phyloP scores from a whole-genome alignment of 345 rosid species.

The Brassica rapa region DNA sequence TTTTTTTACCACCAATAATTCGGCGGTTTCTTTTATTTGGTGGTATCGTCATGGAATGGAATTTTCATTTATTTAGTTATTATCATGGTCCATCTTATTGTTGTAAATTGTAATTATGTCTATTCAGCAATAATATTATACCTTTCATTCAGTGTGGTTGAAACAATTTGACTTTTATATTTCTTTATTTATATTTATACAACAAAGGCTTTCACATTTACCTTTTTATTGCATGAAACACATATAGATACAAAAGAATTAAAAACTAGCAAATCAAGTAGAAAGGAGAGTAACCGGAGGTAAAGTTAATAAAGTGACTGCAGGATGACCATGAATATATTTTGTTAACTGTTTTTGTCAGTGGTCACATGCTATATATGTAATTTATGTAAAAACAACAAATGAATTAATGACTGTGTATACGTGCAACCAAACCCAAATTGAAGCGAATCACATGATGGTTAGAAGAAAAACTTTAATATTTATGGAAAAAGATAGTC shows the following conservation, averaged over 20 bases:
- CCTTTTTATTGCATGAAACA: too few relatives aligned
- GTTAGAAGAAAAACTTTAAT: slow-evolving; percentile 20
- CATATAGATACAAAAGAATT: too few relatives aligned
- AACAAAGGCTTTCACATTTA: neutral
- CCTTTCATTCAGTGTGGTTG: slow-evolving; percentile 39
- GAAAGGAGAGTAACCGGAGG: too few relatives aligned
- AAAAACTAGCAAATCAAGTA: neutral
- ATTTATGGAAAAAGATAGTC: neutral
- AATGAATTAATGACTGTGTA: neutral
- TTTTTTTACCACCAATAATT: slow-evolving; percentile 24
- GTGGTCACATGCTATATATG: neutral
- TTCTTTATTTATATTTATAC: neutral
- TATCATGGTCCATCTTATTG: slow-evolving; percentile 18
- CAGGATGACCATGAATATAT: neutral
- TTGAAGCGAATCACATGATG: slow-evolving; percentile 22
- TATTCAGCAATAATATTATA: slow-evolving; percentile 6
- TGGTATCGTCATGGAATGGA: too few relatives aligned
- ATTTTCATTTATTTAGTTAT: neutral
- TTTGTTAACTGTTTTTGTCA: neutral
- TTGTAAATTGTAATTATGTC: slow-evolving; percentile 28
- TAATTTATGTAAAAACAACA: neutral
- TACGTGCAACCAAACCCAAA: slow-evolving; percentile 14
- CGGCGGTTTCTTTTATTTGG: slow-evolving; percentile 20
- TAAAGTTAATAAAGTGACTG: neutral
- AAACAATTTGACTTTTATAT: slow-evolving; percentile 22